Percentiles rank a stretch among this genome's conserved stretches.
These are phyloP conservation scores for Bryopsis sp. DNA, from an alignment of 139 green algal genomes.

Conservation along the genomic window DNA sequence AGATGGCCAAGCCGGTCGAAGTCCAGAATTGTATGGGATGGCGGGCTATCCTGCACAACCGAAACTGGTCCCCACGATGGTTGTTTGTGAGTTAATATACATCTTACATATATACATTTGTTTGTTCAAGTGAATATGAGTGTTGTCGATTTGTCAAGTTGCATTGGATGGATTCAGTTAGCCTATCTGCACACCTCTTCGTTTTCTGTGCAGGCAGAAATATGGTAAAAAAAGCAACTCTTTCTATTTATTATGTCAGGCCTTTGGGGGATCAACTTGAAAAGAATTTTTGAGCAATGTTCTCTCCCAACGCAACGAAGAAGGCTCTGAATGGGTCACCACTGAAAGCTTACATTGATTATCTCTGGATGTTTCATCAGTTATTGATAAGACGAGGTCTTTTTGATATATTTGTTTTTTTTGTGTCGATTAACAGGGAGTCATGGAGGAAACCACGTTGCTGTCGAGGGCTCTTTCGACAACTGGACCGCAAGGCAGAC, in stretches of 20 bases:
- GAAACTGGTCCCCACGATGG: constrained; percentile 76
- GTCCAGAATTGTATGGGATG: constrained; percentile 57
- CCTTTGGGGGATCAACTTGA: too few relatives aligned
- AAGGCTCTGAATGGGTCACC: too few relatives aligned
- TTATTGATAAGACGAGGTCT: too few relatives aligned
- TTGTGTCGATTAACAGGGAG: constrained; percentile 47
- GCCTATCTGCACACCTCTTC: neutral
- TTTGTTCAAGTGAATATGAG: neutral
- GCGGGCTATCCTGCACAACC: constrained; percentile 63
- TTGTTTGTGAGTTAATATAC: constrained; percentile 60
- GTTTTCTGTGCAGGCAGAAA: neutral
- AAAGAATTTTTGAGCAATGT: too few relatives aligned
- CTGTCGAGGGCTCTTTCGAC: constrained; percentile 94
- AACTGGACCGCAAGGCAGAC: constrained; percentile 80
- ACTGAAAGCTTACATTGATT: too few relatives aligned
- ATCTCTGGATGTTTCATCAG: too few relatives aligned
- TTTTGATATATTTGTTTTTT: constrained; percentile 5
- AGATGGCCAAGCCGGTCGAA: constrained; percentile 22
- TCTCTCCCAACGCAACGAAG: too few relatives aligned
- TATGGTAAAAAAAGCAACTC: constrained; percentile 5
- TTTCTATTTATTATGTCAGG: neutral
- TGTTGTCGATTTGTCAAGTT: neutral
- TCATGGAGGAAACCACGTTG: constrained; percentile 78
- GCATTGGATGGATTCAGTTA: neutral
- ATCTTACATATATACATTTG: neutral